Evolutionary conservation across 495 filamentous ascomycete species (phyloP).

Genomic region (Penicillium cataractarum): DNA sequence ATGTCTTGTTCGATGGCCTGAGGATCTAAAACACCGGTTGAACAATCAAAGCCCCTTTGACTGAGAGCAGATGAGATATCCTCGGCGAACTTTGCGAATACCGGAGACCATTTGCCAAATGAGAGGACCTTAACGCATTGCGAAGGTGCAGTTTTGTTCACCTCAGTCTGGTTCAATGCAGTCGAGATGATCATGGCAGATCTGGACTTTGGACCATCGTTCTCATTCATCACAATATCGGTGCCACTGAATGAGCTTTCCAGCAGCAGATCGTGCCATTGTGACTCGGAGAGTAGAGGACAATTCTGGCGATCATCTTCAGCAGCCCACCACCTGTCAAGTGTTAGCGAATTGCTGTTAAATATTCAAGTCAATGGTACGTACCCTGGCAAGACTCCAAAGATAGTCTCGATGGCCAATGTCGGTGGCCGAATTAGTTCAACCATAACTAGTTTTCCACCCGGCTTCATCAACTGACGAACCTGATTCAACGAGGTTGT

Average conservation of each 20-base stretch:
- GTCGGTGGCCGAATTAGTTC: conserved; percentile 1
- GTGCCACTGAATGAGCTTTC: conserved; percentile 2
- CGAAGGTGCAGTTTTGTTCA: background rate
- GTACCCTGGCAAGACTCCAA: conserved; percentile 1
- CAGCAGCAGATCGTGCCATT: background rate
- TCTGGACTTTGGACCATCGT: conserved; percentile 6
- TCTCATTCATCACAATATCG: background rate
- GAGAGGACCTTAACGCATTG: background rate
- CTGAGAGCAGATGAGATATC: background rate
- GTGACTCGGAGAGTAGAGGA: conserved; percentile 1
- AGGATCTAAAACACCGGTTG: background rate
- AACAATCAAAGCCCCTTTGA: background rate
- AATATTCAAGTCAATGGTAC: background rate
- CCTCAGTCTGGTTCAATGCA: background rate
- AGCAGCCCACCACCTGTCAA: background rate
- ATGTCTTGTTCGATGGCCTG: background rate
- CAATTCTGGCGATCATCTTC: background rate
- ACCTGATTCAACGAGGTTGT: background rate
- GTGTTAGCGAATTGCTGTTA: background rate
- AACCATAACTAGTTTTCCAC: background rate
- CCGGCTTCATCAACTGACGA: background rate
- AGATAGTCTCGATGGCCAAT: background rate
- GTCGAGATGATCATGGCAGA: background rate
- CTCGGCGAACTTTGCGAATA: background rate
- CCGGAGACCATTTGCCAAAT: background rate